Evolutionary conservation across 768 basidiomycete species (phyloP), one percentile per base, ranked within the genome.

Genomic region (Trametes gibbosa): DNA sequence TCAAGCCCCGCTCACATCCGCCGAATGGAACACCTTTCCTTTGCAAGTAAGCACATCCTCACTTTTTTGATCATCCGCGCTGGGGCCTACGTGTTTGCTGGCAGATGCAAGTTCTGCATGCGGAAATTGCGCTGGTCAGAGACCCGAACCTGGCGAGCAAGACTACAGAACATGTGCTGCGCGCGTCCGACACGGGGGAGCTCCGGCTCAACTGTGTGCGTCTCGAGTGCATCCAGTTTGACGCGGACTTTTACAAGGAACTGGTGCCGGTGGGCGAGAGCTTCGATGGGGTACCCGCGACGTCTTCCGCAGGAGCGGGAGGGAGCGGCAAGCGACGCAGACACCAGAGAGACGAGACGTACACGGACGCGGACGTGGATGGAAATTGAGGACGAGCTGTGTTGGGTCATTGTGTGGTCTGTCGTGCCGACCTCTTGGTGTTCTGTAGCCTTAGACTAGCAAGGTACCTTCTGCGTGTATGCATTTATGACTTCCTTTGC

Each of bases 11-110:
- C 69, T 83, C 24, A 72, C 70, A 10, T 55, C 67, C 17, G 73
- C 71, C 0, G 83, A 84, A 68, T 84, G 82, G 81, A 48, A 65
- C 12, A 65, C 69, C 8, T 71, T 84, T n/a, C 63, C 76, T 6
- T 63, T 68, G 3, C 65, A 72, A 47, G 82, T 82, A 61, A 62
- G 75, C 23, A 17, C 37, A 19, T 45, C 3, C 43, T 19, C 42
- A 19, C n/a, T n/a, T 7, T n/a, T 5, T 14, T 13, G 40, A 19
- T 17, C 40, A 9, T 41, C 13, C 5, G 10, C 16, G 5, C 40
- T n/a, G 13, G n/a, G 40, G n/a, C n/a, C 12, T 35, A n/a, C n/a
- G 19, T 32, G 10, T 32, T 32, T 32, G 29, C 29, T 32, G 5
- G 42, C 21, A 21, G 42, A 6, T 43, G 42, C 16, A 21, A n/a